phyloP scores from a whole-genome alignment of 495 filamentous ascomycete species.

The Lentithecium fluviatile region DNA sequence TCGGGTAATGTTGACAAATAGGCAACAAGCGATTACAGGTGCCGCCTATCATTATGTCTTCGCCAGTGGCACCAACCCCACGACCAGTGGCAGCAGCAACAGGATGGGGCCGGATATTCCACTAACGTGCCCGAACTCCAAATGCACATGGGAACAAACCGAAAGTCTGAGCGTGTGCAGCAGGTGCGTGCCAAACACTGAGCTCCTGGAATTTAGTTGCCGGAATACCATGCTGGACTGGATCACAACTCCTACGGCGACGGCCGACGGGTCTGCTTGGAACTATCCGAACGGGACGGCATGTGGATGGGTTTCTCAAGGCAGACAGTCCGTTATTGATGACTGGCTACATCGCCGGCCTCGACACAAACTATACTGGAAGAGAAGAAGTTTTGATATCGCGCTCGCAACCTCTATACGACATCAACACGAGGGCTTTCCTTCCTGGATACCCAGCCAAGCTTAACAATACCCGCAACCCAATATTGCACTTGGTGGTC shows the following conservation, averaged over 20 bases:
- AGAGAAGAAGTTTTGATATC: not conserved
- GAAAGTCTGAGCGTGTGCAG: constrained; percentile 23
- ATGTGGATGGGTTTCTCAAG: constrained; percentile 16
- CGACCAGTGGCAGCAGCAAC: not conserved
- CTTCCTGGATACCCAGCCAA: constrained; percentile 8
- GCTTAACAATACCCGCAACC: constrained; percentile 14
- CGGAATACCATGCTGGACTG: constrained; percentile 3
- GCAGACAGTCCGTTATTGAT: constrained; percentile 2
- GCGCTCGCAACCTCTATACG: constrained; percentile 10
- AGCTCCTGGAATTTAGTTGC: constrained; percentile 20
- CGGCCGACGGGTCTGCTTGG: not conserved
- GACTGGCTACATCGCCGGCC: constrained; percentile 10
- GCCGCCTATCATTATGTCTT: constrained; percentile 10
- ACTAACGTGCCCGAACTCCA: constrained; percentile 14
- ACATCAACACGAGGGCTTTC: constrained; percentile 2
- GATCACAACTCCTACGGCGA: not conserved
- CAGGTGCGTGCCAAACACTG: not conserved
- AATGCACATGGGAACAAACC: constrained; percentile 22
- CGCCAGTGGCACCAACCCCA: constrained; percentile 6
- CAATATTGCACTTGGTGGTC: constrained; percentile 11
- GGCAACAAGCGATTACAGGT: not conserved
- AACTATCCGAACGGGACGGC: constrained; percentile 10
- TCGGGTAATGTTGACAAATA: not conserved
- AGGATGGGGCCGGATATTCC: constrained; percentile 10
- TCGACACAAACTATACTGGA: constrained; percentile 7